Conservation (phyloP, 1,284 basidiomycete species). For the Moesziomyces sp. region DNA sequence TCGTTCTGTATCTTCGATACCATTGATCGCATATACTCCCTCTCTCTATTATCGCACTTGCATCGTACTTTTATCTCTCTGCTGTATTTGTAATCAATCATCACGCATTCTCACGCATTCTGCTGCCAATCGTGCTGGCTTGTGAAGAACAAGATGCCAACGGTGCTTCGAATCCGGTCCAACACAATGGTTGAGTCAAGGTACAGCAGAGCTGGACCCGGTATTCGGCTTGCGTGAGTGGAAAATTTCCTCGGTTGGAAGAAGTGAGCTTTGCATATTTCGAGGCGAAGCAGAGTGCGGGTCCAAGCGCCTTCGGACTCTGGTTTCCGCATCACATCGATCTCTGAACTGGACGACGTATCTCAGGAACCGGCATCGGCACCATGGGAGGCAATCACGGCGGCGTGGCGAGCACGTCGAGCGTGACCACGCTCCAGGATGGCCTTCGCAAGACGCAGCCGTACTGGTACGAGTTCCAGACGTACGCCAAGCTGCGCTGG, state of each 20-base stretch:
- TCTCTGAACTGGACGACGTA: background rate
- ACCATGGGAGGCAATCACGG: constrained; percentile 20
- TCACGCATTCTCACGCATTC: background rate
- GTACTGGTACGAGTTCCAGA: constrained; percentile 70
- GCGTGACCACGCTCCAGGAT: constrained; percentile 12
- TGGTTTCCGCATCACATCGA: background rate
- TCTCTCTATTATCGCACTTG: constrained; percentile 12
- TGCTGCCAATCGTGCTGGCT: no score
- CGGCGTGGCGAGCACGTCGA: constrained; percentile 10
- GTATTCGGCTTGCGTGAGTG: constrained; percentile 10
- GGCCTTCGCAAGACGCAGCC: constrained; percentile 45
- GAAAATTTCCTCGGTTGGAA: constrained; percentile 10
- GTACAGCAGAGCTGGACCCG: background rate
- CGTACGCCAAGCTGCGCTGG: constrained; percentile 92
- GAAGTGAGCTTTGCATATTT: constrained; percentile 2
- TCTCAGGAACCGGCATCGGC: background rate
- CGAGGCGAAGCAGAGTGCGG: background rate
- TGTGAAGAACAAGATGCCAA: no score
- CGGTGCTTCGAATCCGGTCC: no score
- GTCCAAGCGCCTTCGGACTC: background rate
- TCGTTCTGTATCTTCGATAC: background rate
- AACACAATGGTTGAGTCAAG: no score
- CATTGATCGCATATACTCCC: background rate
- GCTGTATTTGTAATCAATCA: constrained; percentile 37
- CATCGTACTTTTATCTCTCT: constrained; percentile 7